Conservation (phyloP, 176 grass and related monocot species). For the Thinopyrum elongatum region DNA sequence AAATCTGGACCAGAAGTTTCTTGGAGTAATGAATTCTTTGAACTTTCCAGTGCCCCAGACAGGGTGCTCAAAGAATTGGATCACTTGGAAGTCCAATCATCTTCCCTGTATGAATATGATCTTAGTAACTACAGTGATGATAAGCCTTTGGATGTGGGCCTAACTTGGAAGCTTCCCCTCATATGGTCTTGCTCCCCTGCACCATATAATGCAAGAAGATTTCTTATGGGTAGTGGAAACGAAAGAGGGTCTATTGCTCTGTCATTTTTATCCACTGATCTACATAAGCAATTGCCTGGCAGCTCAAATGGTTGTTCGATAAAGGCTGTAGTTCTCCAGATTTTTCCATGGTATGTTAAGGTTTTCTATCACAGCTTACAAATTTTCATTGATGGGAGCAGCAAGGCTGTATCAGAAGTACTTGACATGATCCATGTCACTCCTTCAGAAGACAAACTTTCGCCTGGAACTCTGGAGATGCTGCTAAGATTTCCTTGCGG, state of each 20-base stretch:
- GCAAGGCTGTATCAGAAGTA: constrained; percentile 59
- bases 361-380: constrained; percentile 91
- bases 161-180: constrained; percentile 79
- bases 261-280: constrained; percentile 62
- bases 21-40: constrained; percentile 58
- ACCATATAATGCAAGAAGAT: constrained; percentile 74
- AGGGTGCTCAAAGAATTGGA: constrained; percentile 56
- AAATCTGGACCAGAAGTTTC: constrained; percentile 40
- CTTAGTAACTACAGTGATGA: constrained; percentile 57
- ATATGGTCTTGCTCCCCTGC: constrained; percentile 60
- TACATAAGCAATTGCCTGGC: constrained; percentile 44
- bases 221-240: constrained; percentile 98
- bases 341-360: constrained; percentile 98
- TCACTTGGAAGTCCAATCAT: constrained; percentile 34
- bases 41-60: constrained; percentile 53
- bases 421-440: constrained; percentile 83
- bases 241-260: constrained; percentile 96
- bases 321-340: constrained; percentile 73
- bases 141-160: constrained; percentile 71
- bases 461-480: constrained; percentile 86
- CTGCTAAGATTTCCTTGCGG: constrained; percentile 67
- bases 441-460: constrained; percentile 92
- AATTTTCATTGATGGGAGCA: constrained; percentile 75
- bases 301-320: constrained; percentile 56
- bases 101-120: constrained; percentile 68